Base-by-base conservation (phyloP, 768 basidiomycete species). In the Myochromella boudieri region DNA sequence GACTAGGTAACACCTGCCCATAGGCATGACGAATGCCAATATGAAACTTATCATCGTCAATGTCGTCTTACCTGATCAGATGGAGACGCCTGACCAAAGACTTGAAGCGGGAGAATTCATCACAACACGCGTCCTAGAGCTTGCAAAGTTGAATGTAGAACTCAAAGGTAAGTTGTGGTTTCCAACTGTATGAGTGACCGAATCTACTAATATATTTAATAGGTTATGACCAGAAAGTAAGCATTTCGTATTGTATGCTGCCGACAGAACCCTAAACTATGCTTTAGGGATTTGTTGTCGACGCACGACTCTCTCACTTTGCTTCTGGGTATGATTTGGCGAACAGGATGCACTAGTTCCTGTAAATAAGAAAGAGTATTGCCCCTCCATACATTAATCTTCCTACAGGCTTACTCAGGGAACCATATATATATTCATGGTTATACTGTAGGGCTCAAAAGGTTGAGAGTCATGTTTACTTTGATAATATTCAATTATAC, bases 1-100 rank as follows among this genome's bases (percentile, higher is more conserved):
- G n/a, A 44, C 44, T 37, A 50, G 18, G 22, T 29, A 33, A 49
- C 37, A 32, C n/a, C 45, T 10, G 22, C 3, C 37, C 21, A 24
- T 36, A 90, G 93, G 95, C 8, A 94, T 98, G 93, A 87, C 91
- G 15, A 92, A 84, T 34, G 89, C 95, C 10, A 95, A 89, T 60
- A 95, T 95, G 91, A 85, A 90, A 57, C 78, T 97, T 17, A 83
- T 91, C 37, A 74, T 85, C 14, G 71, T 95, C 22, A 75, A 77
- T 48, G 86, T 92, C 34, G 63, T 71, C 26, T 70, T 97, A 44
- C 71, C 78, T n/a, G 81, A 80, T 50, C 64, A 77, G 56, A 68
- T 95, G 52, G 78, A 85, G 51, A 74, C 72, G 12, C 92, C 92
- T 0, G 68, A 76, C 9, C 83, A 89, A 44, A 80, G 87, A 46